Conservation (phyloP, 2,329 filamentous ascomycete species). For the Fusarium brachygibbosum region DNA sequence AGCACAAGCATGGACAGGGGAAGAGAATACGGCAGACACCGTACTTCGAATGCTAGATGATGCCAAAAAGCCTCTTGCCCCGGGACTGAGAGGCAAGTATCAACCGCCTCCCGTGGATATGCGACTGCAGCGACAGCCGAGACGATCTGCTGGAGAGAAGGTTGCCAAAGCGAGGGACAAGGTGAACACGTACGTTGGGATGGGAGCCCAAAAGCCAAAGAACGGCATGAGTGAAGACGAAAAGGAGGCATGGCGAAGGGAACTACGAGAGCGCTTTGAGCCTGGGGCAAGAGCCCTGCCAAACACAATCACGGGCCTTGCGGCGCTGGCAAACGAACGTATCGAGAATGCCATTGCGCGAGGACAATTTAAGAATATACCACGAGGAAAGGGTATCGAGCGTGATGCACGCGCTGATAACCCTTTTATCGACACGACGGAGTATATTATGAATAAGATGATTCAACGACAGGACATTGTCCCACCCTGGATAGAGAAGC, state of each 20-base stretch:
- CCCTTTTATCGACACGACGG: conserved; percentile 94
- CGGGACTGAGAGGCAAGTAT: conserved; percentile 61
- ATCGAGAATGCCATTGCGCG: conserved; percentile 95
- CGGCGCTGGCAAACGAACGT: conserved; percentile 86
- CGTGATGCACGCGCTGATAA: conserved; percentile 85
- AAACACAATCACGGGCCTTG: conserved; percentile 81
- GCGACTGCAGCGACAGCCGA: conserved; percentile 59
- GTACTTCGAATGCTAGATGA: conserved; percentile 89
- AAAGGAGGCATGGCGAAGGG: conserved; percentile 75
- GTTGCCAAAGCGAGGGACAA: conserved; percentile 69
- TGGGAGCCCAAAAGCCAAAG: conserved; percentile 63
- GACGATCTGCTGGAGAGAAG: conserved; percentile 60
- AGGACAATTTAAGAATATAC: conserved; percentile 89
- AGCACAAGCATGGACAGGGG: conserved; percentile 81
- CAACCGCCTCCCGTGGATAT: conserved; percentile 66
- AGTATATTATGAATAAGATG: conserved; percentile 99
- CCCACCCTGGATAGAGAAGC: conserved; percentile 98
- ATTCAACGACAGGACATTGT: conserved; percentile 96
- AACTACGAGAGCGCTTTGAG: conserved; percentile 85
- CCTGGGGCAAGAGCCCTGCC: conserved; percentile 80
- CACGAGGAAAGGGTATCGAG: conserved; percentile 82
- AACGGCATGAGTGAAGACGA: conserved; percentile 76
- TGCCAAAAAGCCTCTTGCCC: conserved; percentile 76
- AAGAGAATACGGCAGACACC: conserved; percentile 79
- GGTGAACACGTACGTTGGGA: conserved; percentile 64